Evolutionary conservation across 2,329 filamentous ascomycete genomes (phyloP), one percentile per base, ranked within the genome.

Genomic region (Cylindrodendrum hubeiense): DNA sequence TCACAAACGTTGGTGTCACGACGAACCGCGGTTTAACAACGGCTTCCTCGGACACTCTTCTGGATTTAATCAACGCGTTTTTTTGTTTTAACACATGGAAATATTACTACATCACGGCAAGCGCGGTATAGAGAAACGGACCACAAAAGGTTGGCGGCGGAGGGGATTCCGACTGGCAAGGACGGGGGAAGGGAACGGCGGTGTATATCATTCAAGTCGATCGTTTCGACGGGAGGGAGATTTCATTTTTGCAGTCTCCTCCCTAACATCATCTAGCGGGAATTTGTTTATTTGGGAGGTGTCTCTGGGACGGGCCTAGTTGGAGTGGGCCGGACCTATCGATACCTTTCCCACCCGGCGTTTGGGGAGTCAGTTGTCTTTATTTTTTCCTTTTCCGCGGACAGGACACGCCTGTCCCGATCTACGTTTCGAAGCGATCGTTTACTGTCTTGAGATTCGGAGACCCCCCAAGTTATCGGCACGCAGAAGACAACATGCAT

Each of bases 131-230:
- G 73, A 75, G 70, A 72, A 75, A 75, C 61, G 65, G 70, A 64
- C 54, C 66, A 67, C 66, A 70, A 75, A 75, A 74, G 52, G 67
- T 59, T 52, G 64, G 69, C 60, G 56, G 72, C 51, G 58, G 68
- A 69, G 59, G 43, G 65, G 69, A 54, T 56, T 66, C 49, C 52
- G 69, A 67, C 68, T 61, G 66, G 59, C 33, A 44, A 53, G 68
- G 60, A 60, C 21, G 60, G 49, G 66, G 65, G 66, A 50, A 54
- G 62, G 53, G 58, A 67, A 68, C 61, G 68, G 68, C 67, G 68
- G 63, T 75, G 74, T 74, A 74, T 72, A 75, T 70, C 70, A 73
- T 75, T 76, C 71, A 63, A 72, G 69, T 71, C 72, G 68, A 71
- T 75, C 70, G 72, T 74, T 67, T 66, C 67, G 66, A 69, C 67